These are phyloP conservation scores for Arthrobotrys megalospora DNA, from an alignment of 2,329 filamentous ascomycete genomes.

Conservation along the genomic window DNA sequence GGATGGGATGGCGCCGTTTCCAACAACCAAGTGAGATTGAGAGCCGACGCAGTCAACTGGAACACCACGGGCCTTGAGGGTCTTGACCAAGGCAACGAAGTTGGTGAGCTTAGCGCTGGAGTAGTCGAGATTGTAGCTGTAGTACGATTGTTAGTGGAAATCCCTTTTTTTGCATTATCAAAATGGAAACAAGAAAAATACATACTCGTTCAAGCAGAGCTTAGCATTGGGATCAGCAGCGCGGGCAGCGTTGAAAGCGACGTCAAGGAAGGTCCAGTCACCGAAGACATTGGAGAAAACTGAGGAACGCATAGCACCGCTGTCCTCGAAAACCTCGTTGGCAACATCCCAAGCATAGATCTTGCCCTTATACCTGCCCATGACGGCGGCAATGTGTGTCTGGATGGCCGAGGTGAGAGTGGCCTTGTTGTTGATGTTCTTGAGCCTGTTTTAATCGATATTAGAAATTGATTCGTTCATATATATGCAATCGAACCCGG, in stretches of 20 bases:
- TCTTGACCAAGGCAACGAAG: conserved; percentile 75
- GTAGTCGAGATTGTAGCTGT: conserved; percentile 75
- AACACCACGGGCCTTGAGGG: conserved; percentile 74
- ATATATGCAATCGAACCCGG: neutral
- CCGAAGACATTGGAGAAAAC: conserved; percentile 80
- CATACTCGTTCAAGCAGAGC: conserved; percentile 80
- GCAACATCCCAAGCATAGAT: conserved; percentile 76
- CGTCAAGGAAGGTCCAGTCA: conserved; percentile 76
- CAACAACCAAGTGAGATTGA: conserved; percentile 72
- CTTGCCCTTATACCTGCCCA: conserved; percentile 76
- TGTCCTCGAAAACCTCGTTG: conserved; percentile 73
- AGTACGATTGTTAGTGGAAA: conserved; percentile 9
- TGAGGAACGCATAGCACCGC: conserved; percentile 73
- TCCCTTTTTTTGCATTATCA: conserved; percentile 65
- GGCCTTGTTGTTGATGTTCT: conserved; percentile 71
- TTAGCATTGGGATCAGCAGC: conserved; percentile 77
- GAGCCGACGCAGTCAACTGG: conserved; percentile 77
- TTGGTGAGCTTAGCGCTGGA: conserved; percentile 73
- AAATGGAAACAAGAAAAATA: conserved; percentile 66
- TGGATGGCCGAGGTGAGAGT: conserved; percentile 73
- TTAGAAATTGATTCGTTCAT: neutral
- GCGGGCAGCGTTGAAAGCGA: conserved; percentile 79
- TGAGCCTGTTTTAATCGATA: conserved; percentile 71
- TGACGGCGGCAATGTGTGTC: conserved; percentile 74
- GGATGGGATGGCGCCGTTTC: conserved; percentile 68